Conservation (phyloP, 805 yeast species). For the Candida incommunis region DNA sequence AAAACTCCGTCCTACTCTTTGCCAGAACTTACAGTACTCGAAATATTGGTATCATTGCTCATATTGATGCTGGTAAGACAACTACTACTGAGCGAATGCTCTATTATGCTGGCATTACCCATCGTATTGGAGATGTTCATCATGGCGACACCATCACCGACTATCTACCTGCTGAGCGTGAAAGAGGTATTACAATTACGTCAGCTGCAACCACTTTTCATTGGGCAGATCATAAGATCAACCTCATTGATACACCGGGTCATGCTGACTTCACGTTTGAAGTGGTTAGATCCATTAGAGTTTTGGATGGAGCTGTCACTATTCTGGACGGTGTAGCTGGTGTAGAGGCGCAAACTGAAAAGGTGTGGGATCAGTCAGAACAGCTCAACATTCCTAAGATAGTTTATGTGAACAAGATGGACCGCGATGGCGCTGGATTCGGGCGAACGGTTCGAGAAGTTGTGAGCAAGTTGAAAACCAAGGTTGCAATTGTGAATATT, state of each 20-base stretch:
- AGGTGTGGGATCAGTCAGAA: conserved; percentile 84
- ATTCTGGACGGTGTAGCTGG: conserved; percentile 94
- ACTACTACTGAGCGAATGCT: conserved; percentile 95
- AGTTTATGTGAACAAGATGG: conserved; percentile 88
- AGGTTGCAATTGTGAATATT: conserved; percentile 58
- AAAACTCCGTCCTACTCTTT: neutral
- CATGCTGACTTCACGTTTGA: conserved; percentile 97
- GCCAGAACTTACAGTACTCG: conserved; percentile 28
- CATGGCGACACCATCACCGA: conserved; percentile 96
- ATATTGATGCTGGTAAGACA: conserved; percentile 97
- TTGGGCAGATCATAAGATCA: conserved; percentile 67
- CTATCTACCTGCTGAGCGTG: conserved; percentile 76
- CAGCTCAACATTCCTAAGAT: conserved; percentile 56
- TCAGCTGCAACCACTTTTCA: conserved; percentile 89
- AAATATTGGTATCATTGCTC: conserved; percentile 96
- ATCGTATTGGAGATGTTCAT: conserved; percentile 78
- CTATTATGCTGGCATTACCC: conserved; percentile 72
- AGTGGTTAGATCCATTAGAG: conserved; percentile 78
- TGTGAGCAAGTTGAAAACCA: conserved; percentile 57
- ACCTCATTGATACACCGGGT: conserved; percentile 93
- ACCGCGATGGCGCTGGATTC: conserved; percentile 89
- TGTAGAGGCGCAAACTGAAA: conserved; percentile 95
- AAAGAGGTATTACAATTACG: conserved; percentile 90
- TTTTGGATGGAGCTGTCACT: conserved; percentile 87
- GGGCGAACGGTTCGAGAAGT: conserved; percentile 81